Evolutionary conservation across 176 grass and related monocot genomes (phyloP).

Genomic region (Eleusine coracana): DNA sequence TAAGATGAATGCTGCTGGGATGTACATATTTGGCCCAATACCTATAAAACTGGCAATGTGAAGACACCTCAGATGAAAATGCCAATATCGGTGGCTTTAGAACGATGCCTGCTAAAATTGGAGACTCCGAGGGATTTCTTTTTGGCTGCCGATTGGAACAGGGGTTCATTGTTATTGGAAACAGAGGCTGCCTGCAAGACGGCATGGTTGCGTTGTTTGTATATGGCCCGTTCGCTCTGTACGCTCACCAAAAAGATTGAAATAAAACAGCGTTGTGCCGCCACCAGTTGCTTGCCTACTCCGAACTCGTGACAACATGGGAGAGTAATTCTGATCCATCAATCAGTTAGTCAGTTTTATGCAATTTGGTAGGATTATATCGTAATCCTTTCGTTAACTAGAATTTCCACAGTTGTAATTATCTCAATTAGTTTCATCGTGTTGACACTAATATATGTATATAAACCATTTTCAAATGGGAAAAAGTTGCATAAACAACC

Average conservation of each 20-base stretch:
- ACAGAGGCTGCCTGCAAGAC: background rate
- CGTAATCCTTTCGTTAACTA: constrained; percentile 11
- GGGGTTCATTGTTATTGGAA: background rate
- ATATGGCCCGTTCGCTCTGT: background rate
- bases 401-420: constrained; percentile 27
- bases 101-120: background rate
- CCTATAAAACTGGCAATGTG: background rate
- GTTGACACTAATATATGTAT: background rate
- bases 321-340: constrained; percentile 6
- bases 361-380: constrained; percentile 24
- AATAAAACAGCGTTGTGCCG: background rate
- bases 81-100: constrained; percentile 15
- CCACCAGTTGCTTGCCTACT: background rate
- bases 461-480: background rate
- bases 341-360: constrained; percentile 20
- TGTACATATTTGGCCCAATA: background rate
- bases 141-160: background rate
- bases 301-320: background rate
- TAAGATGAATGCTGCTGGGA: constrained; percentile 36
- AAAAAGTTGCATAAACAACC: no score
- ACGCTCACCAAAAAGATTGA: background rate
- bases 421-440: constrained; percentile 1
- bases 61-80: background rate
- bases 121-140: background rate
- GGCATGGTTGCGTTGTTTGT: constrained; percentile 4